Evolutionary conservation across 2,329 filamentous ascomycete genomes (phyloP), one percentile per base, ranked within the genome.

Genomic region (Massarina eburnea): DNA sequence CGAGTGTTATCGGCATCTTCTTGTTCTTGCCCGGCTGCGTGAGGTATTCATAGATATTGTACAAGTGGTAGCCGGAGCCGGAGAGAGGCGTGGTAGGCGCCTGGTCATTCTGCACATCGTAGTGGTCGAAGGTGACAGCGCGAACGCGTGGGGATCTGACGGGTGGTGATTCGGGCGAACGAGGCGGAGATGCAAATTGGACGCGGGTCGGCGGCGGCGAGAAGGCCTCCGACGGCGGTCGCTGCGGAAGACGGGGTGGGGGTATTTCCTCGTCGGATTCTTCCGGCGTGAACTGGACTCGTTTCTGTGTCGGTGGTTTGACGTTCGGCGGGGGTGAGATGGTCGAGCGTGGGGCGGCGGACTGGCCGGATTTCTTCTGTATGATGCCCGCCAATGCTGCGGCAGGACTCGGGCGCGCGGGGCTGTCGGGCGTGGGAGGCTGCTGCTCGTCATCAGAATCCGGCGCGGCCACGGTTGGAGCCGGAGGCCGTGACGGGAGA

Each of bases 41-140:
- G 4, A 96, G 83, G 88, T 96, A 96, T 72, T 97, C 92, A 66
- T 91, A 95, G 61, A 97, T 91, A 61, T 96, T 96, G 73, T 96
- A 97, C 70, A 97, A 79, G 64, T 95, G 91, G 65, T 91, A 97
- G 2, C 89, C 89, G 15, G 89, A 88, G 4, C 89, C 88, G 2
- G 86, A 85, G 22, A 60, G 57, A 12, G 70, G 60, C 1, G 66
- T 64, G 14, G 46, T 45, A 2, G 66, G 68, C 34, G 44, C 38
- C 17, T 48, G 51, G 19, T 77, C 74, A 2, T 80, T 73, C n/a
- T 29, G 43, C 22, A 60, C 52, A 39, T 77, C 72, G 45, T 78
- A 73, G 14, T 70, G 68, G 42, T 74, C 70, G 45, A 73, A 70
- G 6, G 60, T 66, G 21, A 63, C 60, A 42, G 51, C 63, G 21